phyloP scores from a whole-genome alignment of 2,329 filamentous ascomycete species.

The Xylariaceae sp. region DNA sequence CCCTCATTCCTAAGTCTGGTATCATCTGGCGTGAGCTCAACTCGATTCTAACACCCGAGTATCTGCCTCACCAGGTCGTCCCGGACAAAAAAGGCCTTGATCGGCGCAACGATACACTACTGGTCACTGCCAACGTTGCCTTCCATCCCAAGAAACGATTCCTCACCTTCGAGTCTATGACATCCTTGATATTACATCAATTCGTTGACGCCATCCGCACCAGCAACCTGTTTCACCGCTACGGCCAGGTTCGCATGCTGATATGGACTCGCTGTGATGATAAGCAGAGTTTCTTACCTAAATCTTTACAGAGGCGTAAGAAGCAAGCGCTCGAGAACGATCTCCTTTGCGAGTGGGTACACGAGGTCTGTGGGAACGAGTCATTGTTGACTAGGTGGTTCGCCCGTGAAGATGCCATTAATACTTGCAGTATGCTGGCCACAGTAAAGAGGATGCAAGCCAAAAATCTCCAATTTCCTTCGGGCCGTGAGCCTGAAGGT shows the following conservation, averaged over 20 bases:
- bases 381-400: slow-evolving; percentile 35
- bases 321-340: slow-evolving; percentile 67
- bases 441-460: slow-evolving; percentile 56
- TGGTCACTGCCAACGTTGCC: slow-evolving; percentile 74
- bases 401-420: slow-evolving; percentile 55
- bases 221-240: slow-evolving; percentile 70
- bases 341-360: slow-evolving; percentile 63
- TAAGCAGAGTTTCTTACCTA: slow-evolving; percentile 65
- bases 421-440: slow-evolving; percentile 51
- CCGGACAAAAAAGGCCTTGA: slow-evolving; percentile 49
- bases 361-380: slow-evolving; percentile 61
- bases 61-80: slow-evolving; percentile 62
- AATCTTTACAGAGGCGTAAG: slow-evolving; percentile 59
- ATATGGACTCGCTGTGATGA: slow-evolving; percentile 72
- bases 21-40: slow-evolving; percentile 67
- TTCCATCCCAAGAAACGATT: slow-evolving; percentile 59
- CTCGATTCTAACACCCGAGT: slow-evolving; percentile 56
- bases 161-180: slow-evolving; percentile 61
- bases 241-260: slow-evolving; percentile 81
- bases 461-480: slow-evolving; percentile 51
- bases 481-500: slow-evolving; percentile 49
- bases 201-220: slow-evolving; percentile 65
- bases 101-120: slow-evolving; percentile 72
- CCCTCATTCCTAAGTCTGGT: slow-evolving; percentile 62
- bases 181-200: slow-evolving; percentile 65